These are phyloP conservation scores for Alternaria alternata DNA, from an alignment of 2,329 filamentous ascomycete species.

Conservation along the genomic window DNA sequence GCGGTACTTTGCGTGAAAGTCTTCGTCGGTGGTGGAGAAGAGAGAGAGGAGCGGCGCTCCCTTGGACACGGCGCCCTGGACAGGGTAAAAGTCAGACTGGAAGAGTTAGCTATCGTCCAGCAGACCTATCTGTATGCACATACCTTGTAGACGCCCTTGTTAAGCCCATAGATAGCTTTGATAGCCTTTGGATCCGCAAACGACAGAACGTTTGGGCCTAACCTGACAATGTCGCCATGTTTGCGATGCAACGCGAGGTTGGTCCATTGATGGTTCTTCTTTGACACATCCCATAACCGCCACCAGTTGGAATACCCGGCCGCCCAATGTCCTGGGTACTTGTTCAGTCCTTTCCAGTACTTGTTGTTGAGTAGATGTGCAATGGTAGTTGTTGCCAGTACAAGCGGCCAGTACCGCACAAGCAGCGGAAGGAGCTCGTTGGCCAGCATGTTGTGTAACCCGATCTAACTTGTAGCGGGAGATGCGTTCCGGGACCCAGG, in stretches of 20 bases:
- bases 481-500: conserved; percentile 20
- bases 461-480: conserved; percentile 6
- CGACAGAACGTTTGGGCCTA: conserved; percentile 77
- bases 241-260: conserved; percentile 73
- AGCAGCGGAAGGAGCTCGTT: conserved; percentile 46
- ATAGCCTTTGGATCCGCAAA: conserved; percentile 77
- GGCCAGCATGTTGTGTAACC: conserved; percentile 44
- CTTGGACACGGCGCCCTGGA: conserved; percentile 76
- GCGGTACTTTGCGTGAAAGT: conserved; percentile 77
- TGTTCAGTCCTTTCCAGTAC: conserved; percentile 66
- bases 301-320: conserved; percentile 77
- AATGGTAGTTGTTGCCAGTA: conserved; percentile 42
- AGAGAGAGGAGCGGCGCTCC: conserved; percentile 74
- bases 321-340: conserved; percentile 75
- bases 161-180: conserved; percentile 80
- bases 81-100: conserved; percentile 80
- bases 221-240: conserved; percentile 75
- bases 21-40: conserved; percentile 78
- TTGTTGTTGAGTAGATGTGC: conserved; percentile 56
- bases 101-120: conserved; percentile 3
- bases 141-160: conserved; percentile 82
- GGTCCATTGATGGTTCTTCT: conserved; percentile 71
- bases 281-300: conserved; percentile 74
- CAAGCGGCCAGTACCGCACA: conserved; percentile 54
- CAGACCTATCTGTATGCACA: conserved; percentile 4